Evolutionary conservation across 805 yeast genomes (phyloP), one percentile per base, ranked within the genome.

Genomic region (Ogataea thermomethanolica): DNA sequence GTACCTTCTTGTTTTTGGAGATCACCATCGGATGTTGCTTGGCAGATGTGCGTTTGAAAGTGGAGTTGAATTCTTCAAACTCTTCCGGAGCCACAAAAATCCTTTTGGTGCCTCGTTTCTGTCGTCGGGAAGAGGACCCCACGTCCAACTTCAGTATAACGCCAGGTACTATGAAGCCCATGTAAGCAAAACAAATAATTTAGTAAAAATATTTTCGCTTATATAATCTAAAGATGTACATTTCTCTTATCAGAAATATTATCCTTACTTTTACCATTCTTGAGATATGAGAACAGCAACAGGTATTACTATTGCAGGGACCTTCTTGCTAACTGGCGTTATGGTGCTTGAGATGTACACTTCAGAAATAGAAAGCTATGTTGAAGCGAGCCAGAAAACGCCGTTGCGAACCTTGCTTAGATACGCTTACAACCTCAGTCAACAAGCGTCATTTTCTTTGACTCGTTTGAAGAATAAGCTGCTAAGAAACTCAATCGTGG

Each of bases 141-240:
- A 33, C 38, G 27, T 40, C 37, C 23, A 44, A 17, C 24, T 30
- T 39, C 10, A 36, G 23, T 8, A 39, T 34, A 11, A 34, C 29
- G 23, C 48, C 48, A 4, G 48, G 48, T 13, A 42, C 43, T 15
- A 37, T 33, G 22, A 41, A 44, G 10, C 48, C 45, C 48, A 41
- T 17, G 3, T 40, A 30, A 33, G n/a, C 35, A 29, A 20, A 15
- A 9, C 35, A 29, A 28, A 23, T 12, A 20, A 21, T 25, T 21
- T 32, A 23, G 23, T 15, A 7, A 23, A 7, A 7, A 29, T 10
- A 31, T 24, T n/a, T 20, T 25, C n/a, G 37, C 28, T 20, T 28
- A 29, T 14, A 12, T 21, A 13, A 25, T 14, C 21, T n/a, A n/a
- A 11, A 10, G 20, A 14, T 29, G n/a, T 10, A 7, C 24, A 20